phyloP scores from a whole-genome alignment of 225 moss, liverwort and hornwort genomes.

The Bryoerythrophyllum caledonicum region DNA sequence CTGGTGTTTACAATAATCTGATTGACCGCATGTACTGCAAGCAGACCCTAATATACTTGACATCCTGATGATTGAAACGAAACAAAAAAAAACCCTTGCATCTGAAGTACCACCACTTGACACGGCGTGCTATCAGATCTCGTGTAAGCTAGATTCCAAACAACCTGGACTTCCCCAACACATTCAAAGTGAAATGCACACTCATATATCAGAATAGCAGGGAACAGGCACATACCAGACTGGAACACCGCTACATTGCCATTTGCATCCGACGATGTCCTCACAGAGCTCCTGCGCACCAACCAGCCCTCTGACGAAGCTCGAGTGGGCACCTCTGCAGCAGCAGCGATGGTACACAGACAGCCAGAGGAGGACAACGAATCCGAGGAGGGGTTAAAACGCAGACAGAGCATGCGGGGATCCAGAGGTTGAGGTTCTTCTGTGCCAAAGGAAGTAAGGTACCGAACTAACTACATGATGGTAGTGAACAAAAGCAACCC shows the following conservation, averaged over 20 bases:
- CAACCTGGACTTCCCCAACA: background rate
- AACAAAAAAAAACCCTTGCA: background rate
- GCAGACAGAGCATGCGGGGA: background rate
- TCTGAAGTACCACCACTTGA: background rate
- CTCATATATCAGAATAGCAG: background rate
- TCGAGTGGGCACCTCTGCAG: background rate
- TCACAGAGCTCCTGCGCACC: conserved; percentile 33
- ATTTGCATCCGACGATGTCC: conserved; percentile 27
- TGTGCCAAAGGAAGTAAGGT: background rate
- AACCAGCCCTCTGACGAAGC: background rate
- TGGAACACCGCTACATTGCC: conserved; percentile 43
- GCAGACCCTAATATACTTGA: background rate
- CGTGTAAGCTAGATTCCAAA: background rate
- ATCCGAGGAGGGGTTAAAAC: background rate
- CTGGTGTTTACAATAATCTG: background rate
- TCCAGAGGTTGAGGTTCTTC: background rate
- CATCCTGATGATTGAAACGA: too few species aligned
- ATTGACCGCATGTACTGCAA: background rate
- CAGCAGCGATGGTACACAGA: background rate
- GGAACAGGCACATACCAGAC: conserved; percentile 26
- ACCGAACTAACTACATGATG: background rate
- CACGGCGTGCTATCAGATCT: too few species aligned
- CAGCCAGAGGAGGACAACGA: background rate
- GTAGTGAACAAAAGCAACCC: background rate
- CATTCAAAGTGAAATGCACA: background rate